Evolutionary conservation across 352 stramenopile genomes (phyloP).

Genomic region (Phytophthora sansomeana): DNA sequence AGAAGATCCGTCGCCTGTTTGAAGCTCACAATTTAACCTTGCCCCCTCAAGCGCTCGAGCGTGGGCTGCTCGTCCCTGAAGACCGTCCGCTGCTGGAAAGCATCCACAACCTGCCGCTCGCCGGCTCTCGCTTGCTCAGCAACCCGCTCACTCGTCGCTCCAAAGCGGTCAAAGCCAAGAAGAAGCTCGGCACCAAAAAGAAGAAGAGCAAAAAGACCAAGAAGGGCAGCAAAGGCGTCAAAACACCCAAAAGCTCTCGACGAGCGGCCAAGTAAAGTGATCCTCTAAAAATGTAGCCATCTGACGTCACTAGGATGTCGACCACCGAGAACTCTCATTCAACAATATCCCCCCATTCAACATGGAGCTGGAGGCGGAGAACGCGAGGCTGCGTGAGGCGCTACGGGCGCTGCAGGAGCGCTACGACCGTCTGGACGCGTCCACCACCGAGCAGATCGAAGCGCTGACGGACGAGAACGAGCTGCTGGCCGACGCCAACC

Average conservation of each 20-base stretch:
- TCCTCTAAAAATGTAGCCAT: slow-evolving; percentile 29
- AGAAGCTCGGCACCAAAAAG: slow-evolving; percentile 51
- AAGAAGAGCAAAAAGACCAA: slow-evolving; percentile 60
- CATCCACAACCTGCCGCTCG: slow-evolving; percentile 58
- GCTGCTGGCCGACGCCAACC: slow-evolving; percentile 76
- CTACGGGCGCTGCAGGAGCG: slow-evolving; percentile 58
- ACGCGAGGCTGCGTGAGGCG: slow-evolving; percentile 49
- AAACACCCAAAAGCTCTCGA: slow-evolving; percentile 30
- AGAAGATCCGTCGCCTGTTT: slow-evolving; percentile 72
- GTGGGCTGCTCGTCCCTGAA: slow-evolving; percentile 67
- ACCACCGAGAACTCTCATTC: slow-evolving; percentile 7
- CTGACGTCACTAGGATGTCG: slow-evolving; percentile 15
- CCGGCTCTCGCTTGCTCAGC: slow-evolving; percentile 49
- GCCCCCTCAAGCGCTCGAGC: slow-evolving; percentile 47
- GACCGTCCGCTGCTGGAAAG: slow-evolving; percentile 60
- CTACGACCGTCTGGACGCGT: slow-evolving; percentile 51
- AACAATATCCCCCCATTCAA: not conserved
- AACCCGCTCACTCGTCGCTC: slow-evolving; percentile 49
- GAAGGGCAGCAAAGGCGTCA: slow-evolving; percentile 38
- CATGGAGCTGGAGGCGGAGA: slow-evolving; percentile 55
- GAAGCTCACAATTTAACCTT: slow-evolving; percentile 60
- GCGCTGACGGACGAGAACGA: slow-evolving; percentile 79
- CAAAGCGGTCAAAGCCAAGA: slow-evolving; percentile 37
- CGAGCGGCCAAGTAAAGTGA: not conserved
- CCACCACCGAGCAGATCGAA: slow-evolving; percentile 54